Evolutionary conservation across 2,329 filamentous ascomycete genomes (phyloP), one percentile per base, ranked within the genome.

Genomic region (Colletotrichum tanaceti): DNA sequence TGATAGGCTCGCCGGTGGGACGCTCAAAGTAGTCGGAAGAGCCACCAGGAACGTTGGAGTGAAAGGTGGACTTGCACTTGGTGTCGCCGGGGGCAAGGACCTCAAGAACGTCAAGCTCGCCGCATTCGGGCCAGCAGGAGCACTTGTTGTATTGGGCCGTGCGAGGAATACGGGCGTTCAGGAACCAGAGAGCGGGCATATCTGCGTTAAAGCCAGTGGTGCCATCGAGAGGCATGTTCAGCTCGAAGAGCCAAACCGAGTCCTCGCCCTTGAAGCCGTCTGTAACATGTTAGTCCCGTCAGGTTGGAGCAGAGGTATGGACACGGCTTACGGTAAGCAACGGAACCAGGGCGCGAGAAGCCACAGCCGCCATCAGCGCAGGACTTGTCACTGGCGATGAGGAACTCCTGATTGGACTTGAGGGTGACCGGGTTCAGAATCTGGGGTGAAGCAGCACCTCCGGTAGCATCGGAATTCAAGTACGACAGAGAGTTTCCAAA

Each of bases 101-200:
- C 80, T 94, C 92, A 74, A 91, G 89, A 62, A 94, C 84, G 74
- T 95, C 92, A 70, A 91, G 87, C 80, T 95, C 92, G 73, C 91
- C 91, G 76, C 92, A 94, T 44, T 87, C 74, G 75, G 80, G 83
- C 91, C 91, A 94, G 84, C 92, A 94, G 68, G 88, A 91, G 83
- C 92, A 94, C 2, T 80, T 80, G 71, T 85, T 84, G 80, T 94
- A 94, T 77, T 94, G 91, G 5, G 86, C 81, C 5, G 90, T 89
- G 69, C 89, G 89, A 32, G 91, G 88, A 70, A 94, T 92, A 69
- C 87, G 85, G 20, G 87, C 89, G 79, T 94, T 94, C 69, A 94
- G 86, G 58, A 90, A 82, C 92, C 92, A 94, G 77, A 91, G 85
- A 49, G 91, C 89, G 10, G 92, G 91, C 85, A 91, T 91, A 79